Conservation (phyloP, 345 rosid genomes). For the Pseudoturritis turrita region DNA sequence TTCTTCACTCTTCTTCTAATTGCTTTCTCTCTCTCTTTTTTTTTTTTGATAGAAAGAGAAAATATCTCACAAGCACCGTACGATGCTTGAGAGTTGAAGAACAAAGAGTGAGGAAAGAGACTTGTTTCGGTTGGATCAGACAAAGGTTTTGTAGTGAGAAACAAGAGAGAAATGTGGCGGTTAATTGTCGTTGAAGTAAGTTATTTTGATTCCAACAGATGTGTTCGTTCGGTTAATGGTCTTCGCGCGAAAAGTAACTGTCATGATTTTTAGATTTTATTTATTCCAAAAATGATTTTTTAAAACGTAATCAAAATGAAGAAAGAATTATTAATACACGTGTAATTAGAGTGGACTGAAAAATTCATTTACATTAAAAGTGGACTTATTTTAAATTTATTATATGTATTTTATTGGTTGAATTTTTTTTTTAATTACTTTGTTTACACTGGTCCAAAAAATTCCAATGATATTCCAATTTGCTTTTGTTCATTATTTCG, state of each 20-base stretch:
- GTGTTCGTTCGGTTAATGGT: constrained; percentile 24
- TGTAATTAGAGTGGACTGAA: too few relatives aligned
- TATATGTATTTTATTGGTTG: too few relatives aligned
- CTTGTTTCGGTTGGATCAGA: neutral
- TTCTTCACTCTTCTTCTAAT: constrained; percentile 1
- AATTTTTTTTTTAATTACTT: too few relatives aligned
- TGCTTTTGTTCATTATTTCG: too few relatives aligned
- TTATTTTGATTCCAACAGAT: constrained; percentile 12
- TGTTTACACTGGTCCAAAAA: too few relatives aligned
- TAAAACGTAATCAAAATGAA: neutral
- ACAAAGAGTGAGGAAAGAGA: constrained; percentile 12
- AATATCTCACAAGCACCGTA: constrained; percentile 18
- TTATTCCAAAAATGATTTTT: neutral
- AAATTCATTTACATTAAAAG: too few relatives aligned
- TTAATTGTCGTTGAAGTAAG: constrained; percentile 20
- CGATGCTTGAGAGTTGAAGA: constrained; percentile 32
- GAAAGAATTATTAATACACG: neutral
- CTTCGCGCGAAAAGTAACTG: constrained; percentile 23
- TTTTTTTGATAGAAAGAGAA: neutral
- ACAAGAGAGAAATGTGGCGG: constrained; percentile 8
- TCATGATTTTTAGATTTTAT: neutral
- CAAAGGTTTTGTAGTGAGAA: neutral
- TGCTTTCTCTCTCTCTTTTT: neutral
- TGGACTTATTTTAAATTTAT: too few relatives aligned
- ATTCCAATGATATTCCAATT: too few relatives aligned